A percentile compares a stretch with the other conserved stretches of the same genome.
Conservation (phyloP, 2,329 filamentous ascomycete species). For the Trichophyton simii region DNA sequence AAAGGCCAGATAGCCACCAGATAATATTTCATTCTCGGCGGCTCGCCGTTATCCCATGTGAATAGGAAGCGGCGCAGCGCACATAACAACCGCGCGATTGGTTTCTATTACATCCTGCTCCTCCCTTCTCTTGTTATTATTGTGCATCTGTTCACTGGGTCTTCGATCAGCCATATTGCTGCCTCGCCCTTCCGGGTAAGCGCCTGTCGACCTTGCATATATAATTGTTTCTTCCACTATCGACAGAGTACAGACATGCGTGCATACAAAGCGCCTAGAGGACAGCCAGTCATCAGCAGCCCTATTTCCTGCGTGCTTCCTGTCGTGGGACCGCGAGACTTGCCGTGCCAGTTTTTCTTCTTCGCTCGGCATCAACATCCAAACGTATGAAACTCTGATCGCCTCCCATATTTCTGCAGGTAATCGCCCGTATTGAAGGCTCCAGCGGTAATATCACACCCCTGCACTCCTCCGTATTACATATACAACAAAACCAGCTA, state of each 20-base stretch:
- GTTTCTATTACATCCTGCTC: neutral
- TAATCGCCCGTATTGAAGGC: neutral
- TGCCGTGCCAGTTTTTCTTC: neutral
- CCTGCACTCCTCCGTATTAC: conserved; percentile 1
- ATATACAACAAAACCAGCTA: neutral
- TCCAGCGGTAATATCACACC: neutral
- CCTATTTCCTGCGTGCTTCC: neutral
- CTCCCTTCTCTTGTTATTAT: neutral
- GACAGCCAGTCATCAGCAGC: neutral
- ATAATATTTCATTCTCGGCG: neutral
- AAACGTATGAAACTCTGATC: conserved; percentile 1
- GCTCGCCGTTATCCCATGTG: conserved; percentile 1
- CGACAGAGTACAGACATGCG: neutral
- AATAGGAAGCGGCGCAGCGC: neutral
- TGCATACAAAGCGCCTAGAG: neutral
- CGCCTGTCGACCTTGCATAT: neutral
- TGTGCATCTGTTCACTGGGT: neutral
- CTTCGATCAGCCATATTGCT: neutral
- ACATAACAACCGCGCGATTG: neutral
- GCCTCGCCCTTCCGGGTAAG: neutral
- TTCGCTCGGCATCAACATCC: neutral
- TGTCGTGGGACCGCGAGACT: neutral
- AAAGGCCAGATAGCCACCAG: neutral
- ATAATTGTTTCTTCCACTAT: neutral
- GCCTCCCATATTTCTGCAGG: conserved; percentile 1